Evolutionary conservation across 2,329 filamentous ascomycete species (phyloP).

Genomic region (Nannizzia gypsea): DNA sequence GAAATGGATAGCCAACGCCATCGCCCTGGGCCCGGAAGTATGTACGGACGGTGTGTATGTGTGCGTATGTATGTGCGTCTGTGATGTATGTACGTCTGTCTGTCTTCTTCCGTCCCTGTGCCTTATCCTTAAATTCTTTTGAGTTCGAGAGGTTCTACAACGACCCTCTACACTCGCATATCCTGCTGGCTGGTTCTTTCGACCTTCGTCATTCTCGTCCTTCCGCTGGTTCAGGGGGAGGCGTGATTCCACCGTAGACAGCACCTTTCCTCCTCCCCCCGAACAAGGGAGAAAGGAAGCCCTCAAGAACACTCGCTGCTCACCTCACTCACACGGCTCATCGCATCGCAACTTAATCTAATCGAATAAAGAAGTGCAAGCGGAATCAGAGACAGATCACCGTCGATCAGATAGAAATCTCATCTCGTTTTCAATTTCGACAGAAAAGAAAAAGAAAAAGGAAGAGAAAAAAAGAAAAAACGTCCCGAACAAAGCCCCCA

Average conservation of each 20-base stretch:
- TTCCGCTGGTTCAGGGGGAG: background rate
- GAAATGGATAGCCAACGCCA: background rate
- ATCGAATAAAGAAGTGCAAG: background rate
- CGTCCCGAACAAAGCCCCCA: background rate
- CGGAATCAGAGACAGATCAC: background rate
- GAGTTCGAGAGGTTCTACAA: background rate
- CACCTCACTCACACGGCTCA: background rate
- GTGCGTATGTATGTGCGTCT: background rate
- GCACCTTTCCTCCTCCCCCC: no score
- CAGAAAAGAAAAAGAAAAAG: background rate
- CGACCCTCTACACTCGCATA: background rate
- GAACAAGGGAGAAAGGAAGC: background rate
- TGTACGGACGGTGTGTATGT: background rate
- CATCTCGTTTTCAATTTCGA: background rate
- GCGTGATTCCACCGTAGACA: background rate
- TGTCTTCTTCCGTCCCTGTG: background rate
- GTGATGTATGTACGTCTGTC: background rate
- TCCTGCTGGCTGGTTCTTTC: background rate
- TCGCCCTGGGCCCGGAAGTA: constrained; percentile 2
- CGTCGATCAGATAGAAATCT: background rate
- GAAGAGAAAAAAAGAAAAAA: background rate
- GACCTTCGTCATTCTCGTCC: background rate
- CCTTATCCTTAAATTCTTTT: constrained; percentile 2
- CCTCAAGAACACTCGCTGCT: background rate
- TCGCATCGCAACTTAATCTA: background rate